Evolutionary conservation across 2,329 filamentous ascomycete genomes (phyloP).

Genomic region (Alternaria novae-zelandiae): DNA sequence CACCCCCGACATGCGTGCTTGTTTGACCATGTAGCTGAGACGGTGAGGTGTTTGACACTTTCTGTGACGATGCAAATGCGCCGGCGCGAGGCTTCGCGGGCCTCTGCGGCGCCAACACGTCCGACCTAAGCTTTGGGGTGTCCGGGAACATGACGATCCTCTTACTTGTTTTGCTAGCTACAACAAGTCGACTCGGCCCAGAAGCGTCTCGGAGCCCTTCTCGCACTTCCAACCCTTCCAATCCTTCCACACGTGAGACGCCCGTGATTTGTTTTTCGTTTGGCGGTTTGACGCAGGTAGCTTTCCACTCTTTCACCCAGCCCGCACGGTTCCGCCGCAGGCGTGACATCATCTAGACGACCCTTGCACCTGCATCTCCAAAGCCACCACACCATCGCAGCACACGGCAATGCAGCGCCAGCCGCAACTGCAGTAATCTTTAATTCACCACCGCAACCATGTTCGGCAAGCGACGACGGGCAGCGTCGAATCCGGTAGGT

Average conservation of each 20-base stretch:
- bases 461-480: slow-evolving; percentile 42
- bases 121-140: slow-evolving; percentile 10
- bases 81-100: slow-evolving; percentile 2
- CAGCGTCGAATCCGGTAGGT: slow-evolving; percentile 45
- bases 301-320: slow-evolving; percentile 6
- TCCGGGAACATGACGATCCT: slow-evolving; percentile 15
- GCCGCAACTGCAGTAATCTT: slow-evolving; percentile 28
- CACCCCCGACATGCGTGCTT: background rate
- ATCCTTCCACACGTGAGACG: background rate
- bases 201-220: slow-evolving; percentile 3
- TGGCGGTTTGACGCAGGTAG: slow-evolving; percentile 1
- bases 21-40: background rate
- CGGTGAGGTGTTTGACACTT: slow-evolving; percentile 5
- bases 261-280: background rate
- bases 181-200: slow-evolving; percentile 3
- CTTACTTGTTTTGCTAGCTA: slow-evolving; percentile 14
- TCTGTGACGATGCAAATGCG: background rate
- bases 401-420: slow-evolving; percentile 29
- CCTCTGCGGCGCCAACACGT: slow-evolving; percentile 7
- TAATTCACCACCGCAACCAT: slow-evolving; percentile 33
- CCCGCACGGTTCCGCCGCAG: slow-evolving; percentile 12
- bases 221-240: background rate
- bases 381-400: slow-evolving; percentile 8
- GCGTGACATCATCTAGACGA: slow-evolving; percentile 27
- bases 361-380: slow-evolving; percentile 12